These are phyloP conservation scores for Aspergillus sp. DNA, from an alignment of 2,329 filamentous ascomycete species.

Conservation along the genomic window DNA sequence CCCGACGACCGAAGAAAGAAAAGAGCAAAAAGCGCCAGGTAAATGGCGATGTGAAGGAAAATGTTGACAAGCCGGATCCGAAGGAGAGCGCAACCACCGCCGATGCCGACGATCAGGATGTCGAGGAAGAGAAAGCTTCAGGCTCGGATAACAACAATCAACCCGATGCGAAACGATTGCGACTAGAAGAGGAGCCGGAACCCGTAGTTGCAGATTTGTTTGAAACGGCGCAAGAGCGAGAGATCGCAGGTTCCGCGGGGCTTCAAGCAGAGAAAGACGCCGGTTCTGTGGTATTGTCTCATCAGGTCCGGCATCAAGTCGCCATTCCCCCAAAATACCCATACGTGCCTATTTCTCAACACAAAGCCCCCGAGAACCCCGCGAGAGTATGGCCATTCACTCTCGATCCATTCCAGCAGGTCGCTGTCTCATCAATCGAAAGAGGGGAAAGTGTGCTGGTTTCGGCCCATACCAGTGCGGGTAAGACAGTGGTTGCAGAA, in stretches of 20 bases:
- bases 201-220: constrained; percentile 91
- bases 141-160: constrained; percentile 32
- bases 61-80: constrained; percentile 32
- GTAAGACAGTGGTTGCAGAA: constrained; percentile 97
- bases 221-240: constrained; percentile 89
- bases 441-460: constrained; percentile 94
- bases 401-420: constrained; percentile 94
- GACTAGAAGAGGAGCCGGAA: constrained; percentile 62
- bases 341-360: constrained; percentile 91
- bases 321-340: constrained; percentile 91
- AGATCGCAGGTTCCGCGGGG: constrained; percentile 78
- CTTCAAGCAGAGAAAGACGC: constrained; percentile 62
- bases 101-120: constrained; percentile 21
- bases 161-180: constrained; percentile 48
- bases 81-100: constrained; percentile 24
- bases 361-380: constrained; percentile 84
- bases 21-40: constrained; percentile 83
- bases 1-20: constrained; percentile 51
- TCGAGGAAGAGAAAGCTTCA: constrained; percentile 18
- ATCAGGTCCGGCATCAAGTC: constrained; percentile 98
- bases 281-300: constrained; percentile 73
- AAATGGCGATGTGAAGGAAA: constrained; percentile 71
- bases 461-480: constrained; percentile 94
- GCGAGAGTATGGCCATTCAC: constrained; percentile 85
- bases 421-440: constrained; percentile 93